Evolutionary conservation across 805 yeast genomes (phyloP), one percentile per base, ranked within the genome.

Genomic region (Pichia nanzhaoensis): DNA sequence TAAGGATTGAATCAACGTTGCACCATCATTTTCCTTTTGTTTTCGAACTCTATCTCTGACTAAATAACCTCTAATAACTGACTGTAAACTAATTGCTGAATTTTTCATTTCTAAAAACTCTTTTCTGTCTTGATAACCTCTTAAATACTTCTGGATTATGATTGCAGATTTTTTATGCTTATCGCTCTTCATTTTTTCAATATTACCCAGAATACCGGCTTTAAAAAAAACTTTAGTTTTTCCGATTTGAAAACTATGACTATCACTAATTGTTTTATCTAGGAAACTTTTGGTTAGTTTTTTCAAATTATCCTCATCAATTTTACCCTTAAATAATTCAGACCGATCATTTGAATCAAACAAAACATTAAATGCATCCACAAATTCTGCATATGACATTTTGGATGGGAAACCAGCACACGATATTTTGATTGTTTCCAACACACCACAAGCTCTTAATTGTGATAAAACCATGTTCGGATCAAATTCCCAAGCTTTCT

Each of bases 331-430:
- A 63, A 82, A 71, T 17, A 82, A 78, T 43, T 71, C 68, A 32
- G 78, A 73, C 80, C 95, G 84, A 49, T 77, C 75, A 33, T 70
- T 68, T 0, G 96, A 83, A 34, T 80, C 77, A 34, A 89, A 79
- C 48, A 91, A 72, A 59, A 90, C 80, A 59, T 88, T 91, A 63
- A 89, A 91, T 58, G 96, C 78, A 51, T 81, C 77, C 17, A 89
- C 95, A 70, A 91, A 91, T 60, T 93, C 98, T 42, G 82, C 89
- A 60, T 88, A 93, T 2, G 95, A 79, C 89, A 96, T 88, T 61
- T 97, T 75, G 0, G 96, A 84, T 16, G 99, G 99, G 75, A 90
- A 91, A 34, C 99, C 99, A 41, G 96, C 97, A 68, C 97, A 90
- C 1, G 97, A 90, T 39, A 91, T 91, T 58, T 96, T 74, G 60